phyloP scores from a whole-genome alignment of 306 rosid species.

The Canavalia gladiata region DNA sequence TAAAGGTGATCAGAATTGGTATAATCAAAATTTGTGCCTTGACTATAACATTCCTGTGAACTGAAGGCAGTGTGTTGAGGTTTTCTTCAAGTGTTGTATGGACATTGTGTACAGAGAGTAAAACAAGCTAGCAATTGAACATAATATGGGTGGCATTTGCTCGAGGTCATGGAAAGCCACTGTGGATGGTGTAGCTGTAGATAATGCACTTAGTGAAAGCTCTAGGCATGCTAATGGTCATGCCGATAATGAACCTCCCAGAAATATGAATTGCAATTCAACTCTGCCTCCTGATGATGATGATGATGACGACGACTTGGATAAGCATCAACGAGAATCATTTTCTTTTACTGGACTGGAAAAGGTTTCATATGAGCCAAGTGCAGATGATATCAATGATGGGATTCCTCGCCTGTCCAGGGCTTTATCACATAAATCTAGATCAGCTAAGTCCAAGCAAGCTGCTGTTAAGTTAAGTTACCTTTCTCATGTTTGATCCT shows the following conservation, averaged over 20 bases:
- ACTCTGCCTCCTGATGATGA: slow-evolving; percentile 58
- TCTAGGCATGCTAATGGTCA: slow-evolving; percentile 73
- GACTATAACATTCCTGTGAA: slow-evolving; percentile 54
- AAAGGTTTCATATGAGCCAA: slow-evolving; percentile 58
- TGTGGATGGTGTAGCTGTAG: slow-evolving; percentile 63
- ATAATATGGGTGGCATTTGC: slow-evolving; percentile 92
- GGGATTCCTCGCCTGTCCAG: slow-evolving; percentile 92
- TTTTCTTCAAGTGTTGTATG: slow-evolving; percentile 52
- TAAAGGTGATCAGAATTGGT: slow-evolving; percentile 69
- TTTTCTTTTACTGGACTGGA: slow-evolving; percentile 67
- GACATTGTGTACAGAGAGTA: slow-evolving; percentile 56
- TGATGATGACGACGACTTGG: slow-evolving; percentile 51
- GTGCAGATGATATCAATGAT: slow-evolving; percentile 73
- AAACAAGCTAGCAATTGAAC: slow-evolving; percentile 40
- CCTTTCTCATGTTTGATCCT: slow-evolving; percentile 44
- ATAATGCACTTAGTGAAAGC: slow-evolving; percentile 64
- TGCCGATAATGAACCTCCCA: slow-evolving; percentile 58
- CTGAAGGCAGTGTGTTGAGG: slow-evolving; percentile 40
- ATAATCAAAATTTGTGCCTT: slow-evolving; percentile 52
- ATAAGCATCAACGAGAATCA: slow-evolving; percentile 70
- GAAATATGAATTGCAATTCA: slow-evolving; percentile 57
- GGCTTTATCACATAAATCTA: slow-evolving; percentile 75
- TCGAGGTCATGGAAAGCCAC: slow-evolving; percentile 78
- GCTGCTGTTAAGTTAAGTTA: slow-evolving; percentile 76
- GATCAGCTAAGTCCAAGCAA: slow-evolving; percentile 78